Percentiles rank a stretch among this genome's conserved stretches.
These are phyloP conservation scores for Agaricus blazei DNA, from an alignment of 768 basidiomycete genomes.

Conservation along the genomic window DNA sequence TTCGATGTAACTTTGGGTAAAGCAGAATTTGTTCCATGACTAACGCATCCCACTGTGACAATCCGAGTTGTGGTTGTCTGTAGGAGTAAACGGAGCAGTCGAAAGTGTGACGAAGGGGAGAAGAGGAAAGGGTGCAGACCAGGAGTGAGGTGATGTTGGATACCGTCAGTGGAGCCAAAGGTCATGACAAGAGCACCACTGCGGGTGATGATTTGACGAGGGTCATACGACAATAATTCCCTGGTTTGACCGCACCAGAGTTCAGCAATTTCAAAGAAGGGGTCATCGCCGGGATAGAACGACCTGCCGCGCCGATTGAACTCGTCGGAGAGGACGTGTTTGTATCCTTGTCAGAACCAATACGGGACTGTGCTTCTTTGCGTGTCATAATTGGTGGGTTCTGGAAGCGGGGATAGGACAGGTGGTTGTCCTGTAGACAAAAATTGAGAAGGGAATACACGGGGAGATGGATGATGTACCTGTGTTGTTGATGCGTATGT, in stretches of 20 bases:
- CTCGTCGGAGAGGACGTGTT: conserved; percentile 73
- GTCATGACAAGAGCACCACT: conserved; percentile 66
- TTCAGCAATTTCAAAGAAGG: conserved; percentile 67
- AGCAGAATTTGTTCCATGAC: conserved; percentile 90
- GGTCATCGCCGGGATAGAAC: conserved; percentile 62
- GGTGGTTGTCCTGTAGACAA: conserved; percentile 53
- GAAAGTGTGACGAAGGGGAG: conserved; percentile 22
- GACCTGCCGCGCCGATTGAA: conserved; percentile 63
- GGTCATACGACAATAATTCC: conserved; percentile 77
- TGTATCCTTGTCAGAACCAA: conserved; percentile 69
- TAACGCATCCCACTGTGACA: conserved; percentile 80
- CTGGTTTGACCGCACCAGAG: conserved; percentile 68
- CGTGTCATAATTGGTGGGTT: conserved; percentile 72
- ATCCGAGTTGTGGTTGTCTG: conserved; percentile 49
- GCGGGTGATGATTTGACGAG: conserved; percentile 57
- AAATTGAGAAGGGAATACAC: neutral
- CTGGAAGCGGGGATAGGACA: conserved; percentile 48
- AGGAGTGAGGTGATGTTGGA: conserved; percentile 23
- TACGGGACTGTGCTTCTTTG: conserved; percentile 45
- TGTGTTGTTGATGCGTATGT: conserved; percentile 59
- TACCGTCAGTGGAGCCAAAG: conserved; percentile 43
- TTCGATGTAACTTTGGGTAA: conserved; percentile 77
- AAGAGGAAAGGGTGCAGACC: conserved; percentile 16
- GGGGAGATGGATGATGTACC: conserved; percentile 17
- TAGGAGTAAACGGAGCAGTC: conserved; percentile 40